A percentile compares a stretch with the other conserved stretches of the same genome.
These are phyloP conservation scores for Penicillium cataractarum DNA, from an alignment of 495 filamentous ascomycete species.

Conservation along the genomic window DNA sequence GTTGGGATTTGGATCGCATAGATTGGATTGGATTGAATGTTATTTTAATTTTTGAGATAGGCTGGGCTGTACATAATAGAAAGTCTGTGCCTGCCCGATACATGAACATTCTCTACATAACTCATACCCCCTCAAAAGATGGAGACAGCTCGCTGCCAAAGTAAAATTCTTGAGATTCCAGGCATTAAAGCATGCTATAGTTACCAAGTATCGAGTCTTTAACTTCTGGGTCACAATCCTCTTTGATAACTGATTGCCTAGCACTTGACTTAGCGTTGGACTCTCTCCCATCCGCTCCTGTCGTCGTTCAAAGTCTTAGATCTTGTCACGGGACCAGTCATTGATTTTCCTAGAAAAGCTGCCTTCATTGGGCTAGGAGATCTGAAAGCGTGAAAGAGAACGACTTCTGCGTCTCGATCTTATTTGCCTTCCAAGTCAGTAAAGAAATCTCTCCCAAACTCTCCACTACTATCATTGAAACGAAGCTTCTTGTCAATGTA, in stretches of 20 bases:
- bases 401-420: background rate
- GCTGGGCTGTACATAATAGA: background rate
- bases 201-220: too few species aligned
- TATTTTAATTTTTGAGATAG: background rate
- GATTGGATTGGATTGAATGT: background rate
- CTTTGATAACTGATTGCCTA: too few species aligned
- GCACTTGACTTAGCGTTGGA: too few species aligned
- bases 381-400: background rate
- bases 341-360: too few species aligned
- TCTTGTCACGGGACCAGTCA: too few species aligned
- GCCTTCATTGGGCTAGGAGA: background rate
- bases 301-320: too few species aligned
- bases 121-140: too few species aligned
- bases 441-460: conserved; percentile 61
- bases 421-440: conserved; percentile 58
- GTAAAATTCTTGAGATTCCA: too few species aligned
- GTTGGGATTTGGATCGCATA: background rate
- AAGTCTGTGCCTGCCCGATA: background rate
- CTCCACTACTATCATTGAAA: conserved; percentile 58
- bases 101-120: background rate
- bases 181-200: too few species aligned
- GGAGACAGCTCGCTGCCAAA: too few species aligned
- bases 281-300: too few species aligned
- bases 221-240: too few species aligned
- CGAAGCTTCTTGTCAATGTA: conserved; percentile 55